phyloP scores from a whole-genome alignment of 495 filamentous ascomycete species.

The Chaetomium fimeti region DNA sequence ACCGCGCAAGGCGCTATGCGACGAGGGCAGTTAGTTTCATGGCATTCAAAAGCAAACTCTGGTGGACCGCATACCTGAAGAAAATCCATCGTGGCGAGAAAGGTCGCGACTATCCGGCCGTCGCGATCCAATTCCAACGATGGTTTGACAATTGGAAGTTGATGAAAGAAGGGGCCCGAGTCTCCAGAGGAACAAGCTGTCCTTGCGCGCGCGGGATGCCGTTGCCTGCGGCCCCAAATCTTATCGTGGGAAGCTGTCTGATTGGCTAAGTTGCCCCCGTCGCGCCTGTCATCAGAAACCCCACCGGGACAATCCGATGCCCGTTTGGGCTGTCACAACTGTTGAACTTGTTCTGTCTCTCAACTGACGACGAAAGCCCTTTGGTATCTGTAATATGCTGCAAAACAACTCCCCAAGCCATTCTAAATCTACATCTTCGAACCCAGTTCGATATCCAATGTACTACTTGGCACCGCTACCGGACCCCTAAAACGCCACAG shows the following conservation, averaged over 20 bases:
- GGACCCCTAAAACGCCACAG: no score
- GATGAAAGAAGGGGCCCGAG: slow-evolving; percentile 15
- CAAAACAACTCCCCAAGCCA: no score
- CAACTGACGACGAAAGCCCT: not conserved
- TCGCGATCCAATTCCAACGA: slow-evolving; percentile 19
- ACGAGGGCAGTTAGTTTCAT: slow-evolving; percentile 9
- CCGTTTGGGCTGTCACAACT: not conserved
- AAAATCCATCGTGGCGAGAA: slow-evolving; percentile 46
- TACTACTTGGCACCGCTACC: no score
- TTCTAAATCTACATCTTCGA: no score
- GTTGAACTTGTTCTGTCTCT: not conserved
- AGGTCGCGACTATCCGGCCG: slow-evolving; percentile 24
- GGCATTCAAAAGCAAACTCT: not conserved
- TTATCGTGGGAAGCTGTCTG: not conserved
- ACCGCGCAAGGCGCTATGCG: slow-evolving; percentile 74
- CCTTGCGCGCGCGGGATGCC: slow-evolving; percentile 17
- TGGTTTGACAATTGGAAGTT: slow-evolving; percentile 5
- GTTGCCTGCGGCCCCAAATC: slow-evolving; percentile 1
- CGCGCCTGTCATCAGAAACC: not conserved
- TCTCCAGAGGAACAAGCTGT: slow-evolving; percentile 23
- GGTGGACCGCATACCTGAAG: slow-evolving; percentile 46
- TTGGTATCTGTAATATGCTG: no score
- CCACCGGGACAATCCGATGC: slow-evolving; percentile 11
- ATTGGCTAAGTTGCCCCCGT: slow-evolving; percentile 20
- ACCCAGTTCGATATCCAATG: no score